Evolutionary conservation across 148 eudicot species (phyloP), one percentile per base, ranked within the genome.

Genomic region (Silene conica): DNA sequence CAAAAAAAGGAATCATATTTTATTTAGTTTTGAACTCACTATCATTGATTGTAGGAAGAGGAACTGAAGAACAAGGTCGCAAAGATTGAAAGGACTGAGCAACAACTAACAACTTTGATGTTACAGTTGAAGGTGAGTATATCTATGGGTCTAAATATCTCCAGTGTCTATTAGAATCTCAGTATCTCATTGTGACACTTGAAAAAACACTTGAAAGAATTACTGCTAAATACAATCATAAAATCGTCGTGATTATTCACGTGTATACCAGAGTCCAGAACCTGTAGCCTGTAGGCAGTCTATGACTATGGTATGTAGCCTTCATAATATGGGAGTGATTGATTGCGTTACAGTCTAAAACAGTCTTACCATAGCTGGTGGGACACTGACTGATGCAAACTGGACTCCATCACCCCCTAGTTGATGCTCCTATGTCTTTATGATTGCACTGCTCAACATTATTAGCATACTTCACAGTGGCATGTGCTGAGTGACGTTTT

Each of bases 1-100:
- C 12, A 18, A 52, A 70, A 74, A 15, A 74, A 68, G 45, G 23
- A 22, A 23, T 31, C n/a, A 46, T 10, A 67, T 43, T 43, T 25
- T 58, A 8, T 57, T 6, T 54, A 11, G 41, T 41, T 16, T 11
- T 38, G 16, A 67, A 14, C 54, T 23, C 26, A 20, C 22, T 52
- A 15, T 50, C 63, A 76, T 69, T 31, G 69, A 45, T 63, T 86
- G 72, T 88, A 96, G 99, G 97, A 90, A 14, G 82, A 89, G 22
- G 99, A 87, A 82, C 82, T 96, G 41, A 92, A 76, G 82, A 87
- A 90, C 23, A 90, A 85, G 86, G 78, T 81, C 55, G 68, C 83
- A 72, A 92, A 85, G 85, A 80, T 89, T 72, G 94, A 92, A 80
- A 59, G 82, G 69, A 86, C 89, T 18, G 97, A 90, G 86, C 94